Percentiles rank a stretch among this genome's conserved stretches.
Conservation (phyloP, 495 filamentous ascomycete genomes). For the Tuber brumale region DNA sequence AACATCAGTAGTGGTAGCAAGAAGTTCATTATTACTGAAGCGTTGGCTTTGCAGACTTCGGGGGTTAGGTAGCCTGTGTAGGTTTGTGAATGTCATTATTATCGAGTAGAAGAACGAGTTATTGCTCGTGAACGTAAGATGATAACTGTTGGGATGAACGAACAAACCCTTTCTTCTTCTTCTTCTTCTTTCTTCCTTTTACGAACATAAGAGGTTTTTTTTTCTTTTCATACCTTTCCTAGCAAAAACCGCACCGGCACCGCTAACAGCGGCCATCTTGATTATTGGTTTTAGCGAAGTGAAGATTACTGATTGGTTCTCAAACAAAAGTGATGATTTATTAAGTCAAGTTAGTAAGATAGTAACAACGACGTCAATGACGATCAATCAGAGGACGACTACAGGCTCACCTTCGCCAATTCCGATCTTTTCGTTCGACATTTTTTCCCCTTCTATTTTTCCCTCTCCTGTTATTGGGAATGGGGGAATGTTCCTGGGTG, state of each 20-base stretch:
- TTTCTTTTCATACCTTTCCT: slow-evolving; percentile 29
- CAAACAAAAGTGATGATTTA: slow-evolving; percentile 13
- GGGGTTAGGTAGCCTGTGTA: slow-evolving; percentile 33
- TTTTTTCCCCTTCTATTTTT: slow-evolving; percentile 10
- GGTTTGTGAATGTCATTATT: not conserved
- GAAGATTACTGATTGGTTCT: slow-evolving; percentile 34
- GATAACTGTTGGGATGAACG: not conserved
- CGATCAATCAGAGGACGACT: not conserved
- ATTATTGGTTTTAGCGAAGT: slow-evolving; percentile 38
- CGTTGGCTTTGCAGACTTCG: slow-evolving; percentile 40
- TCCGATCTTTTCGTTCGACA: slow-evolving; percentile 26
- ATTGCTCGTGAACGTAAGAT: not conserved
- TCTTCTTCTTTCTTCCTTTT: not conserved
- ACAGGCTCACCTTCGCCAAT: slow-evolving; percentile 29
- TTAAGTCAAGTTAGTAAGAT: not conserved
- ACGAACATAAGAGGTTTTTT: not conserved
- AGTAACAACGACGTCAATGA: not conserved
- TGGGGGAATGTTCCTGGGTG: not conserved
- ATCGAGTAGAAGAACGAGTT: not conserved
- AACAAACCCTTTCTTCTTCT: not conserved
- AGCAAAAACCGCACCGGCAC: slow-evolving; percentile 33
- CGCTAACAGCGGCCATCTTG: slow-evolving; percentile 37
- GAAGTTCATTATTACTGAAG: slow-evolving; percentile 34
- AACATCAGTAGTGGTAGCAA: slow-evolving; percentile 39
- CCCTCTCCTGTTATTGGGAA: not conserved